Percentiles rank a stretch among this genome's conserved stretches.
phyloP scores from a whole-genome alignment of 2,329 filamentous ascomycete genomes.

The Graphilbum fragrans region DNA sequence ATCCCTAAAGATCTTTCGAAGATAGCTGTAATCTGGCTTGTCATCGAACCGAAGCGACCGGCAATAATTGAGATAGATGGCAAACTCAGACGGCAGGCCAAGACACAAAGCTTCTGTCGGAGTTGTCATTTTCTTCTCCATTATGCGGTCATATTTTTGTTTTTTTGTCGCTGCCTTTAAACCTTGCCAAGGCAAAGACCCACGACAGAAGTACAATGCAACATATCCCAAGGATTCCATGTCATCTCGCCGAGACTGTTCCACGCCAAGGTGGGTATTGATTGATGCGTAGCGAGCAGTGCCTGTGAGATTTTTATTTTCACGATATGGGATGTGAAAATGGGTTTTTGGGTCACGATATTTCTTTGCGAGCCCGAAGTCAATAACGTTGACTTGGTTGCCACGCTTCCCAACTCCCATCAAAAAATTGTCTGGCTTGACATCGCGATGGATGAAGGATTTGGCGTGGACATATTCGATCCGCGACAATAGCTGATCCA shows the following conservation, averaged over 20 bases:
- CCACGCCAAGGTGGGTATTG: slow-evolving; percentile 96
- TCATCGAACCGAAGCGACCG: slow-evolving; percentile 97
- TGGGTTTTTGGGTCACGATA: slow-evolving; percentile 99
- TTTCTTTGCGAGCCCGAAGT: slow-evolving; percentile 98
- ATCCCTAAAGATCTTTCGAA: slow-evolving; percentile 99
- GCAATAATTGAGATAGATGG: slow-evolving; percentile 99
- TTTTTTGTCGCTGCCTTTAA: slow-evolving; percentile 98
- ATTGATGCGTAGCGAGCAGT: slow-evolving; percentile 97
- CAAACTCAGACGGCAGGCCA: slow-evolving; percentile 98
- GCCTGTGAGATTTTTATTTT: slow-evolving; percentile 99
- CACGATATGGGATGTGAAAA: slow-evolving; percentile 98
- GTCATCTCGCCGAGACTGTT: slow-evolving; percentile 97
- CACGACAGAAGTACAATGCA: slow-evolving; percentile 99
- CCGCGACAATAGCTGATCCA: slow-evolving; percentile 95
- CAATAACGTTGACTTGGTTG: slow-evolving; percentile 98
- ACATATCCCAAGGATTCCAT: slow-evolving; percentile 99
- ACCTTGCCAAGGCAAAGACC: slow-evolving; percentile 96
- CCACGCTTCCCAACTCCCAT: slow-evolving; percentile 99
- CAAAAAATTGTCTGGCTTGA: slow-evolving; percentile 99
- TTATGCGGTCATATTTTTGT: slow-evolving; percentile 99
- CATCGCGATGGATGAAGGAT: slow-evolving; percentile 98
- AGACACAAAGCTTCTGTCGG: slow-evolving; percentile 97
- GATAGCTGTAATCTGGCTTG: slow-evolving; percentile 99
- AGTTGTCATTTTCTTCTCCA: slow-evolving; percentile 99
- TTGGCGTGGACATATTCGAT: slow-evolving; percentile 99